Evolutionary conservation across 2,329 filamentous ascomycete species (phyloP).

Genomic region (Claviceps paspali): DNA sequence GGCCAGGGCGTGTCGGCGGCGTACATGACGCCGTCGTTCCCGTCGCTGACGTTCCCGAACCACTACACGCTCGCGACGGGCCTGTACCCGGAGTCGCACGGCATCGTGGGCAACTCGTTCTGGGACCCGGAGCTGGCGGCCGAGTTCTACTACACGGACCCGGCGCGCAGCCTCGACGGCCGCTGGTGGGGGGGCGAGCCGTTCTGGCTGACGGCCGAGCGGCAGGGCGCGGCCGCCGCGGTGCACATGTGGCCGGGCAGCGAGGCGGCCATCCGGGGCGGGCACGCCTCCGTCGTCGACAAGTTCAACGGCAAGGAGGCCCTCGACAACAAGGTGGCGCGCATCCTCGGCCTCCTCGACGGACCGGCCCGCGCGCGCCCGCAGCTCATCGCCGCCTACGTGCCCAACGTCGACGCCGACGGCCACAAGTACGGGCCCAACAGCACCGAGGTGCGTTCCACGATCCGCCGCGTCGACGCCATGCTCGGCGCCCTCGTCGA

Average conservation of each 20-base stretch:
- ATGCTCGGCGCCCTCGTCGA: constrained; percentile 68
- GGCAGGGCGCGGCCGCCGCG: constrained; percentile 59
- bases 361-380: no score
- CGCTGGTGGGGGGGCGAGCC: constrained; percentile 96
- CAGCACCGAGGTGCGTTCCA: constrained; percentile 72
- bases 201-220: constrained; percentile 85
- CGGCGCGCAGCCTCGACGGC: constrained; percentile 56
- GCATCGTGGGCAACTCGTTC: constrained; percentile 85
- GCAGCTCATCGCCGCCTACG: constrained; percentile 86
- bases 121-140: constrained; percentile 67
- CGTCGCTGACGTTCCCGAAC: constrained; percentile 91
- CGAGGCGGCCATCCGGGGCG: constrained; percentile 66
- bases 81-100: constrained; percentile 82
- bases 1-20: constrained; percentile 73
- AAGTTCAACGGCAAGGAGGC: constrained; percentile 66
- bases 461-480: constrained; percentile 63
- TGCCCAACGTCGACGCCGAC: constrained; percentile 77
- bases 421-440: constrained; percentile 88
- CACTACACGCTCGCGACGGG: constrained; percentile 91
- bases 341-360: constrained; percentile 73
- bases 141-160: constrained; percentile 80
- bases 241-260: constrained; percentile 99
- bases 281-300: constrained; percentile 69
- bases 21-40: constrained; percentile 91
- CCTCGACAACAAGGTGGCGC: constrained; percentile 59